A percentile compares a stretch with the other conserved stretches of the same genome.
phyloP scores from a whole-genome alignment of 2,329 filamentous ascomycete species.

The Decorospora gaudefroyi region DNA sequence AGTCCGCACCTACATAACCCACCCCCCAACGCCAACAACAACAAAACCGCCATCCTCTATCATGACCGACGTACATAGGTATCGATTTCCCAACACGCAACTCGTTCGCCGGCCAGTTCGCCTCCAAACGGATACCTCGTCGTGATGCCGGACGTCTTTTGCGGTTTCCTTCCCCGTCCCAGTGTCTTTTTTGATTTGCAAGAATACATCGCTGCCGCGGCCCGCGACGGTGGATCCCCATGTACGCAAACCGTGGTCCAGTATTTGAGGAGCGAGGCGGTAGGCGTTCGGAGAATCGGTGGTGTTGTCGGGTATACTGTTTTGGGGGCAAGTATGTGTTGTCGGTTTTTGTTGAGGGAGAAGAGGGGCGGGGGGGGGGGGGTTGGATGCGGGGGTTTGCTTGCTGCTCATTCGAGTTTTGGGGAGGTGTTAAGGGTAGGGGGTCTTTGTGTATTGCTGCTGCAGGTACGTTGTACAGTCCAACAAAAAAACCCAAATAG shows the following conservation, averaged over 20 bases:
- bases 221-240: conserved; percentile 56
- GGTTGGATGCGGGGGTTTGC: conserved; percentile 73
- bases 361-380: conserved; percentile 55
- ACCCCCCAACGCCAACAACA: conserved; percentile 55
- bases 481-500: no score
- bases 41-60: conserved; percentile 62
- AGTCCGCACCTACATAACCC: conserved; percentile 62
- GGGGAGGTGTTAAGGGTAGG: conserved; percentile 62
- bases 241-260: conserved; percentile 60
- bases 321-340: conserved; percentile 67
- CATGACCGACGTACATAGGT: conserved; percentile 61
- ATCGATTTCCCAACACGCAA: conserved; percentile 58
- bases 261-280: conserved; percentile 61
- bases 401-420: conserved; percentile 76
- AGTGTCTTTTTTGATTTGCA: conserved; percentile 54
- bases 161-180: conserved; percentile 63
- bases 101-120: conserved; percentile 74
- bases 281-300: conserved; percentile 61
- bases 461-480: conserved; percentile 61
- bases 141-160: conserved; percentile 72
- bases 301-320: conserved; percentile 74
- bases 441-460: conserved; percentile 66
- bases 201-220: conserved; percentile 56
- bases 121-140: conserved; percentile 72
- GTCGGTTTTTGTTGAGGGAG: conserved; percentile 64